phyloP scores from a whole-genome alignment of 768 basidiomycete species.

The Amanita muscaria region DNA sequence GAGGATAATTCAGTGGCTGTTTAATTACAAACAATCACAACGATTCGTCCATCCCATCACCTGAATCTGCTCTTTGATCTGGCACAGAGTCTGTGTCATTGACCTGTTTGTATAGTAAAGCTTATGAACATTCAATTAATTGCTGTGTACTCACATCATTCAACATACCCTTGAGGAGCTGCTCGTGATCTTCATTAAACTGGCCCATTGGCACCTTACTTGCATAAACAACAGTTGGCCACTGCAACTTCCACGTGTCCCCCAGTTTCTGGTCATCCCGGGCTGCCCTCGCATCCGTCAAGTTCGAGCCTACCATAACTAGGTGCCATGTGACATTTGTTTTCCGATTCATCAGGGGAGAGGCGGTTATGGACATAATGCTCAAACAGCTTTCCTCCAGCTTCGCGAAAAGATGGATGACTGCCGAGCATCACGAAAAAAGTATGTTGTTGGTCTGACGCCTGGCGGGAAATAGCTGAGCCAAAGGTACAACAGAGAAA shows the following conservation, averaged over 20 bases:
- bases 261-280: conserved; percentile 6
- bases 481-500: conserved; percentile 8
- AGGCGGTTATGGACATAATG: conserved; percentile 9
- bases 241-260: not conserved
- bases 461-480: conserved; percentile 7
- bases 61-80: not conserved
- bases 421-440: conserved; percentile 6
- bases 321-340: conserved; percentile 4
- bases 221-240: not conserved
- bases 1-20: too few relatives aligned
- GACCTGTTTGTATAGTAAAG: not conserved
- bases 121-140: not conserved
- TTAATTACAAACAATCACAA: not conserved
- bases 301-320: conserved; percentile 6
- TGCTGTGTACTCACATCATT: not conserved
- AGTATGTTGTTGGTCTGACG: conserved; percentile 6
- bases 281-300: conserved; percentile 2
- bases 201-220: conserved; percentile 4
- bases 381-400: conserved; percentile 9
- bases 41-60: not conserved
- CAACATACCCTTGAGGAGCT: not conserved
- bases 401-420: conserved; percentile 6
- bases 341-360: conserved; percentile 4
- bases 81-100: not conserved
- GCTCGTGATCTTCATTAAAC: conserved; percentile 1